These are phyloP conservation scores for Neospora caninum DNA, from an alignment of 169 alveolate genomes.

Conservation along the genomic window DNA sequence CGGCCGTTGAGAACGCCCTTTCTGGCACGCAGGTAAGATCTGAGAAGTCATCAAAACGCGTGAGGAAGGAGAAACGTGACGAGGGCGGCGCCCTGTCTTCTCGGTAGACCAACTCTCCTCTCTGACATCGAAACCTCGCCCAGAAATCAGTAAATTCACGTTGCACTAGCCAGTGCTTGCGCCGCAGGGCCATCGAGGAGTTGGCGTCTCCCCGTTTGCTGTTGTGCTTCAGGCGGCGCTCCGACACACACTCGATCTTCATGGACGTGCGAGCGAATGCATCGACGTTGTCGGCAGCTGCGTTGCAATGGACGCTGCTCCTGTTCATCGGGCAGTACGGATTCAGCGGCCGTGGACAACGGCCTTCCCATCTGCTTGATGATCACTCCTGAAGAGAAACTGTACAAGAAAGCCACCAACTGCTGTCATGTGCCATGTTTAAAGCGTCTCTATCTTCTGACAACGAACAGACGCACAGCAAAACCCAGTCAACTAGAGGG, in stretches of 20 bases:
- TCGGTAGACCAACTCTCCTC: too few species aligned
- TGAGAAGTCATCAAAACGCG: background rate
- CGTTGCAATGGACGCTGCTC: background rate
- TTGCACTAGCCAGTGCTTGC: too few species aligned
- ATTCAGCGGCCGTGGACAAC: background rate
- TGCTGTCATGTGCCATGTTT: too few species aligned
- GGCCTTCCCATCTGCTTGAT: too few species aligned
- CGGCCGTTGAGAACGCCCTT: background rate
- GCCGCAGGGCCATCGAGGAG: background rate
- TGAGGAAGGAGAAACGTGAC: background rate
- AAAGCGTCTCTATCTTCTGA: too few species aligned
- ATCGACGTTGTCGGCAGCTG: slow-evolving; percentile 17
- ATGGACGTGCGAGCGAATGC: background rate
- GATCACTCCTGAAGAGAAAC: too few species aligned
- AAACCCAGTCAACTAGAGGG: too few species aligned
- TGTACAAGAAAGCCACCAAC: too few species aligned
- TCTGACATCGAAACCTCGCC: too few species aligned
- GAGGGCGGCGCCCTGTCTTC: background rate
- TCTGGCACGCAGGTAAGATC: slow-evolving; percentile 34
- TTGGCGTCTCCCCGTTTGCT: background rate
- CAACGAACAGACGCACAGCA: too few species aligned
- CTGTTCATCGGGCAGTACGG: background rate
- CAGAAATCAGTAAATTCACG: too few species aligned
- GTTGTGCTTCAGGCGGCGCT: background rate
- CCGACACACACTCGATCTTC: background rate